Base-by-base conservation (phyloP, 106 monocot species). In the Dioscorea zingiberensis region DNA sequence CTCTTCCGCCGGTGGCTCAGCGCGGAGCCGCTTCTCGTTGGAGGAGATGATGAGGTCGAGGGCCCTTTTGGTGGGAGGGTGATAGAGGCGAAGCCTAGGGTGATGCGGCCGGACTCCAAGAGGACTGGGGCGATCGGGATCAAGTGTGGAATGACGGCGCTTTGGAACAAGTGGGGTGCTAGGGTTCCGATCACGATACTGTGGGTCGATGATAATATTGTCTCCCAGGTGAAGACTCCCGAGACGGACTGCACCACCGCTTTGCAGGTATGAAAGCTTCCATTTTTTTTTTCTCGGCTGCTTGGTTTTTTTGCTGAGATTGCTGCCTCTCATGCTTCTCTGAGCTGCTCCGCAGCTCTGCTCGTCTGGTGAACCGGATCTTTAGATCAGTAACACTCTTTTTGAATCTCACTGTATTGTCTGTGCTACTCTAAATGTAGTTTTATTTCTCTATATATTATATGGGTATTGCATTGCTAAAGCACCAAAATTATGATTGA, bases 121-220 rank as follows among this genome's bases (percentile, higher is more conserved):
- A 70, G 97, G 62, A 92, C 91, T 25, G 97, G 97, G 0, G 91
- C 81, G 21, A 97, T 97, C 67, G 97, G 82, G 13, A 79, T 97
- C 49, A 97, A 97, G 81, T 97, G 95, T 62, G 95, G 91, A 46
- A 95, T 95, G 97, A 82, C 97, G 62, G 97, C 91, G 62, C 53
- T 91, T 11, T 97, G 91, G 97, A 85, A 97, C 69, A 97, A 97
- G 69, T 97, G 97, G 91, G 97, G 97, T 12, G 85, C 73, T 26
- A 81, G 91, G 68, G 68, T 97, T 21, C 97, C 97, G 9, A 81
- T 97, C 77, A 81, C 91, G n/a, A 69, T 95, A 19, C 77, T 95
- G 46, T 95, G 95, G 95, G 6, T 91, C 28, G 95, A 91, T 57
- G 95, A 95, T 55, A 97, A 97, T 71, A 63, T 86, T 11, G 97